Conservation (phyloP, 805 yeast genomes). For the Ogataea pignaliae region DNA sequence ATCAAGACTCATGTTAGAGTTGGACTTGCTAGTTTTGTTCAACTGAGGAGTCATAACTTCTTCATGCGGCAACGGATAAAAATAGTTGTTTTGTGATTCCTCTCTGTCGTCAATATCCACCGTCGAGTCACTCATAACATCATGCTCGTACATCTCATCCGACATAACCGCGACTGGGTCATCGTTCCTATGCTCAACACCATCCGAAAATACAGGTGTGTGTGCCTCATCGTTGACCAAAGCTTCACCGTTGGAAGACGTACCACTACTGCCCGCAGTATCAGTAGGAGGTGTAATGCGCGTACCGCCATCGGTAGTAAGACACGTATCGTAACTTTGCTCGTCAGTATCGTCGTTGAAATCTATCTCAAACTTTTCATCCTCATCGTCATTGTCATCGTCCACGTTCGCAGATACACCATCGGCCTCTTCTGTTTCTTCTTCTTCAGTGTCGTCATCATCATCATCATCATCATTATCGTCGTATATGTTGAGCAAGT, state of each 20-base stretch:
- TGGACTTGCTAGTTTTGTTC: conserved; percentile 3
- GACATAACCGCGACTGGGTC: background rate
- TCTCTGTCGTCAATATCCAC: conserved; percentile 45
- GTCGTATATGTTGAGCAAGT: conserved; percentile 3
- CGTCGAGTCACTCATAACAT: conserved; percentile 33
- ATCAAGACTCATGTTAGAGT: conserved; percentile 4
- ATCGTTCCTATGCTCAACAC: too few relatives aligned
- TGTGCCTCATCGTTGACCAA: too few relatives aligned
- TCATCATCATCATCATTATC: conserved; percentile 11
- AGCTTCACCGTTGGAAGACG: too few relatives aligned
- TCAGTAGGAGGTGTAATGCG: too few relatives aligned
- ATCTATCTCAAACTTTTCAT: conserved; percentile 27
- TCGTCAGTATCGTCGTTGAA: conserved; percentile 23
- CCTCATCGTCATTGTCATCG: conserved; percentile 12
- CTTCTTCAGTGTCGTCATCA: conserved; percentile 6
- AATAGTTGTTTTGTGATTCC: conserved; percentile 47
- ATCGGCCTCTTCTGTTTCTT: conserved; percentile 3
- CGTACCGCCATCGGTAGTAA: too few relatives aligned
- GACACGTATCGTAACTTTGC: background rate
- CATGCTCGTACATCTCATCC: background rate
- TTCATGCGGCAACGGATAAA: conserved; percentile 44
- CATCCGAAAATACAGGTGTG: too few relatives aligned
- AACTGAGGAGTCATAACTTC: conserved; percentile 23
- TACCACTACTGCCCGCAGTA: too few relatives aligned
- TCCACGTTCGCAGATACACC: conserved; percentile 2